Percentiles rank a stretch among this genome's conserved stretches.
phyloP scores from a whole-genome alignment of 73 alveolate genomes.

The Stentor coeruleus region DNA sequence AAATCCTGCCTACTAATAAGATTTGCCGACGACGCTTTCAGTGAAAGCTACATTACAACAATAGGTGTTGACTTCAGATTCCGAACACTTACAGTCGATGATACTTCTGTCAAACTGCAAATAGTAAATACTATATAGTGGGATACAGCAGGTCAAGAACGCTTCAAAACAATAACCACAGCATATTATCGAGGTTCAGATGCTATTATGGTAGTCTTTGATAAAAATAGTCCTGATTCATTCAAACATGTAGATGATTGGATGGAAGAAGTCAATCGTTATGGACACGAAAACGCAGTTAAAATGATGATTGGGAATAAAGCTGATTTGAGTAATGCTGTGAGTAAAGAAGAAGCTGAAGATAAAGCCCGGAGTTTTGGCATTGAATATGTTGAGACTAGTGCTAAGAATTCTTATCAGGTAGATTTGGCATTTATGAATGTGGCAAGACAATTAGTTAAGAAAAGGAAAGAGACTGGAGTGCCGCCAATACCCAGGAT shows the following conservation, averaged over 20 bases:
- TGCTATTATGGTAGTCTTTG: slow-evolving; percentile 38
- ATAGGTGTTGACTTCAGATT: not conserved
- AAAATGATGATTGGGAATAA: slow-evolving; percentile 45
- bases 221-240: slow-evolving; percentile 29
- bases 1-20: not conserved
- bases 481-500: too few species aligned
- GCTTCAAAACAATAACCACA: slow-evolving; percentile 69
- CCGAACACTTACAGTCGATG: not conserved
- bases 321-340: slow-evolving; percentile 23
- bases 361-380: not conserved
- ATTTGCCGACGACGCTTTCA: not conserved
- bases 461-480: too few species aligned
- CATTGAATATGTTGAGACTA: not conserved
- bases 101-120: slow-evolving; percentile 11
- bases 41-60: not conserved
- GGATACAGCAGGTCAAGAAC: slow-evolving; percentile 85
- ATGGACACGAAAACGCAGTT: slow-evolving; percentile 29
- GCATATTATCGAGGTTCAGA: slow-evolving; percentile 57
- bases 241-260: slow-evolving; percentile 41
- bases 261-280: slow-evolving; percentile 35
- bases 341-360: not conserved
- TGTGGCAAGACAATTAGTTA: too few species aligned
- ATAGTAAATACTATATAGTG: slow-evolving; percentile 48
- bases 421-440: too few species aligned
- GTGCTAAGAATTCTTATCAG: not conserved